Base-by-base conservation (phyloP, 495 filamentous ascomycete species). In the Neurospora sp. region DNA sequence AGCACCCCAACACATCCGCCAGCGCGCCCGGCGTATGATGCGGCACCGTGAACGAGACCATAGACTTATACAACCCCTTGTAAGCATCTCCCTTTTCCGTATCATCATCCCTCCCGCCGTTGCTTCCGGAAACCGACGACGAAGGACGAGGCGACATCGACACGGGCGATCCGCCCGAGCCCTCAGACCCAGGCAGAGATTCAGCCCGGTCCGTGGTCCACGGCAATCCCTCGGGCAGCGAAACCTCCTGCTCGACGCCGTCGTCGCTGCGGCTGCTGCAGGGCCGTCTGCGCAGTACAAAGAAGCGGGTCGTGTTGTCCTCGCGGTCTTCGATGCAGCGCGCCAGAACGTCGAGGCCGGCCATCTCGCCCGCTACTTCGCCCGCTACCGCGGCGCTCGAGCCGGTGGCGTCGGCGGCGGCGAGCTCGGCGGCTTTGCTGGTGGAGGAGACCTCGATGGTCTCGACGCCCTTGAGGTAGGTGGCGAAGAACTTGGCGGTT, bases 261-360 rank as follows among this genome's bases (percentile, higher is more conserved):
- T 66, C 54, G 11, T 66, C 54, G 27, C 54, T 66, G 27, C 49
- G 44, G 71, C 16, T 42, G 37, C 42, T 54, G 23, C 76, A 76
- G 18, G 70, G 69, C 10, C 80, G 82, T 74, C 88, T 89, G 70
- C 85, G 82, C 41, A 97, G 76, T 10, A 97, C 86, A 78, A 99
- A 89, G 81, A 99, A 99, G 39, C 96, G 82, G 39, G 96, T 99
- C 37, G 88, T 91, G 79, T 99, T 99, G 78, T 95, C 92, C 69
- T 85, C 85, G 16, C 87, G 82, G 79, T 98, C 96, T 84, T 99
- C 93, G 73, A 99, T 93, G 70, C 89, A 88, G 66, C 87, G 80
- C 27, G 90, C 92, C 12, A 98, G 80, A 16, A 95, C 79, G 37
- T 89, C 88, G 31, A 97, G 82, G 12, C 90, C 90, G 72, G 90